Evolutionary conservation across 2,329 filamentous ascomycete genomes (phyloP), one percentile per base, ranked within the genome.

Genomic region (Torrubiellomyces zombiae): DNA sequence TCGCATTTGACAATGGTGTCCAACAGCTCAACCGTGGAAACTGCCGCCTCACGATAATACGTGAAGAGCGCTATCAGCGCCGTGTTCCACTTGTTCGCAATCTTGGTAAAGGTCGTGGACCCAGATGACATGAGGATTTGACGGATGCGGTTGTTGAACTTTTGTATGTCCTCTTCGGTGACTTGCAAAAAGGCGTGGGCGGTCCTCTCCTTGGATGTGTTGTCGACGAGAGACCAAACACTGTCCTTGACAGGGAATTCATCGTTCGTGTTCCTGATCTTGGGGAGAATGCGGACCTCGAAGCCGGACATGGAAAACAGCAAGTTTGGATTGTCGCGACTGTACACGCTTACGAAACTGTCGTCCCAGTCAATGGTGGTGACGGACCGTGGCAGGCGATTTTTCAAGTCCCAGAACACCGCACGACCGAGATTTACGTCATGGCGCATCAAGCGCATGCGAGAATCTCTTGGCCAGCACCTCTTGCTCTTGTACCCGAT

Each of bases 21-120:
- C 3, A 98, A 66, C 4, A 98, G 62, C 32, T 82, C 79, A 32
- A 95, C 81, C 0, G 91, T 98, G 1, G 86, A 93, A 2, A 95
- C 86, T 10, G 89, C 89, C 23, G 89, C 89, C 48, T 98, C 89
- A 48, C 89, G 81, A 47, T 98, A 98, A 53, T 98, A 98, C 0
- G 89, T 95, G 56, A 98, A 98, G 14, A 98, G 67, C 1, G 89
- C 85, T 42, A 98, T 98, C 37, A 98, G 55, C 2, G 82, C 89
- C 0, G 89, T 98, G 53, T 98, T 98, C 89, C 91, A 98, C 57
- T 98, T 98, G 57, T 98, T 98, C 23, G 91, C 89, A 44, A 98
- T 98, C 66, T 98, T 98, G 22, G 89, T 98, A 56, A 98, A 98
- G 0, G 89, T 98, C 0, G 89, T 98, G 5, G 82, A 93, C n/a